Percentiles rank a stretch among this genome's conserved stretches.
These are phyloP conservation scores for Tolypocladium nubicola DNA, from an alignment of 2,329 filamentous ascomycete species.

Conservation along the genomic window DNA sequence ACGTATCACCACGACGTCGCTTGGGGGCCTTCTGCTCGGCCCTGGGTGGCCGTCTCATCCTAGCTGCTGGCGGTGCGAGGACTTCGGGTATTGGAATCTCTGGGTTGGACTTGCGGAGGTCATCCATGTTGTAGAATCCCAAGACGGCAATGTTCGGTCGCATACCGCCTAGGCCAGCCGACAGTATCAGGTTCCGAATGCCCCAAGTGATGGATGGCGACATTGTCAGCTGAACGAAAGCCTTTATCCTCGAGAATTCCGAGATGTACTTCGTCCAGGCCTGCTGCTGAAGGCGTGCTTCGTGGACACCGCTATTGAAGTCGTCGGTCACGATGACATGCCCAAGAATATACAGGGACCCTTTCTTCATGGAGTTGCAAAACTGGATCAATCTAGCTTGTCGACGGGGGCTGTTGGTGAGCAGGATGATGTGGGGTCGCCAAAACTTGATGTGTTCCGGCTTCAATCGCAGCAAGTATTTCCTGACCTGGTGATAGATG, in stretches of 20 bases:
- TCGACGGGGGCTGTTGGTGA: constrained; percentile 72
- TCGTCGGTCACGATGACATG: constrained; percentile 82
- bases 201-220: constrained; percentile 80
- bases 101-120: constrained; percentile 52
- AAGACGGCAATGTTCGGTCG: constrained; percentile 77
- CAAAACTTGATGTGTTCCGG: constrained; percentile 92
- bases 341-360: constrained; percentile 71
- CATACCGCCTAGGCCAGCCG: constrained; percentile 78
- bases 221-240: constrained; percentile 79
- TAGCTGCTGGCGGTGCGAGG: constrained; percentile 24
- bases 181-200: constrained; percentile 69
- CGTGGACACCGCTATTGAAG: constrained; percentile 67
- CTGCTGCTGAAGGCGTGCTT: constrained; percentile 70
- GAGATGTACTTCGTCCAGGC: constrained; percentile 78
- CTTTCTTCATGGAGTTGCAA: constrained; percentile 86
- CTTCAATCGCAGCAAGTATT: constrained; percentile 72
- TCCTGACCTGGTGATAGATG: constrained; percentile 78
- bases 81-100: constrained; percentile 45
- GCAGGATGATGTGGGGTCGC: constrained; percentile 76
- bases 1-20: constrained; percentile 41
- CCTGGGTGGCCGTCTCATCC: constrained; percentile 18
- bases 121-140: constrained; percentile 71
- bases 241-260: constrained; percentile 77
- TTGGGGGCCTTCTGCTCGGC: constrained; percentile 17
- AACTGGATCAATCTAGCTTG: constrained; percentile 82